A percentile compares a stretch with the other conserved stretches of the same genome.
phyloP scores from a whole-genome alignment of 2,329 filamentous ascomycete species.

The Lasiodiplodia sp. region DNA sequence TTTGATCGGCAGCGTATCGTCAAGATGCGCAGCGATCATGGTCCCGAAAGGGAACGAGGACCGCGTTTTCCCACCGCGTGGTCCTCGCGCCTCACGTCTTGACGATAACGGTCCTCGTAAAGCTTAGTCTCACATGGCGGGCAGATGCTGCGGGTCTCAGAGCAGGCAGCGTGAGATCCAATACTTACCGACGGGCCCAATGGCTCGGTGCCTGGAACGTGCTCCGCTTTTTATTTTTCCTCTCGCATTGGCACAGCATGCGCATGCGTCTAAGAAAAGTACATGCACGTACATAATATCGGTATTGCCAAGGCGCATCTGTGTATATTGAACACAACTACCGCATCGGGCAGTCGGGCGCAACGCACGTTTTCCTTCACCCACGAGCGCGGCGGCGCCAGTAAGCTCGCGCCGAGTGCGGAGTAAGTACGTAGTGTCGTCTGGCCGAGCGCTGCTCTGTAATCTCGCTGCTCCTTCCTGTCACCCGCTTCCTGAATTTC shows the following conservation, averaged over 20 bases:
- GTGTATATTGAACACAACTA: slow-evolving; percentile 21
- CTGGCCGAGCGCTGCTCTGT: background rate
- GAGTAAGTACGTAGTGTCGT: slow-evolving; percentile 1
- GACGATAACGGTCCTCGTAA: background rate
- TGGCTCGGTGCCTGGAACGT: slow-evolving; percentile 17
- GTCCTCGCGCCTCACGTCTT: no score
- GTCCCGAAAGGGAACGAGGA: no score
- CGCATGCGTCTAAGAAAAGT: slow-evolving; percentile 17
- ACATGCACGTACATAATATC: slow-evolving; percentile 17
- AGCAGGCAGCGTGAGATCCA: slow-evolving; percentile 10
- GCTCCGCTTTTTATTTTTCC: slow-evolving; percentile 13
- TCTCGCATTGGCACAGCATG: slow-evolving; percentile 5
- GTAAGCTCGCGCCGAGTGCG: slow-evolving; percentile 1
- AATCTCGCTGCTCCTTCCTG: slow-evolving; percentile 1
- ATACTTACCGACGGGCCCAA: slow-evolving; percentile 6
- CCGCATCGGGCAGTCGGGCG: background rate
- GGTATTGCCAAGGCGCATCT: slow-evolving; percentile 16
- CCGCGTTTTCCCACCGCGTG: background rate
- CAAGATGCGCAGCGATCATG: background rate
- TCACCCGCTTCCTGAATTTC: slow-evolving; percentile 26
- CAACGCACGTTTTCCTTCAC: background rate
- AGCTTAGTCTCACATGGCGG: slow-evolving; percentile 15
- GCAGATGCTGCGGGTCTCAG: slow-evolving; percentile 11
- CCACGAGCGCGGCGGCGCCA: background rate
- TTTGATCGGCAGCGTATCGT: background rate